Evolutionary conservation across 306 rosid genomes (phyloP), one percentile per base, ranked within the genome.

Genomic region (Fagus sylvatica): DNA sequence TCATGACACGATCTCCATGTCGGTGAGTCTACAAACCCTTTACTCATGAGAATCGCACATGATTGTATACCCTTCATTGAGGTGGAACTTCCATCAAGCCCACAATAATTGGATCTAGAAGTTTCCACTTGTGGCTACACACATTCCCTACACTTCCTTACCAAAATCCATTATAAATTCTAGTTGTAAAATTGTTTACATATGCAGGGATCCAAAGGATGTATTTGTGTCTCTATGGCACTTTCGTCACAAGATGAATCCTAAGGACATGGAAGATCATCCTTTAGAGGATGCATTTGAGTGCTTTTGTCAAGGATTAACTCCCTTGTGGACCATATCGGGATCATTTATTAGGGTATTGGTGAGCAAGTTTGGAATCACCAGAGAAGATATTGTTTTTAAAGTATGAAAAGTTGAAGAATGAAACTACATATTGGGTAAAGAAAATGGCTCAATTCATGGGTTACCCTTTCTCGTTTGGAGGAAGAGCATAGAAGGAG

Each of bases 371-470:
- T 49, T 70, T 83, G 70, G 46, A 72, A 65, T 59, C 1, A 8
- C 84, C 79, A 9, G 22, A 71, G 22, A 79, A 65, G 69, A 66
- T 76, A 4, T 6, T 78, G 10, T 70, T 78, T 65, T 30, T 70
- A 6, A 78, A 53, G 54, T 83, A 37, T 6, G 78, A 79, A 39
- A 75, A 83, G 1, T 17, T 83, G 65, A 83, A 79, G 40, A 53
- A 16, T 13, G 51, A 79, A 15, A 43, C 19, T 16, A 16, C 17
- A 2, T 36, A 3, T 4, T 49, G 4, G 1, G 42, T 79, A 7
- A 76, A 51, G 49, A 49, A 16, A 4, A 5, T 84, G 28, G 84
- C 82, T 0, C 68, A 57, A 54, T 84, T 84, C 13, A 30, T 76
- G 34, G 77, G 76, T 28, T 13, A 12, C 16, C 75, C 78, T 6